Conservation (phyloP, 2,329 filamentous ascomycete genomes). For the Ascochyta pisi region DNA sequence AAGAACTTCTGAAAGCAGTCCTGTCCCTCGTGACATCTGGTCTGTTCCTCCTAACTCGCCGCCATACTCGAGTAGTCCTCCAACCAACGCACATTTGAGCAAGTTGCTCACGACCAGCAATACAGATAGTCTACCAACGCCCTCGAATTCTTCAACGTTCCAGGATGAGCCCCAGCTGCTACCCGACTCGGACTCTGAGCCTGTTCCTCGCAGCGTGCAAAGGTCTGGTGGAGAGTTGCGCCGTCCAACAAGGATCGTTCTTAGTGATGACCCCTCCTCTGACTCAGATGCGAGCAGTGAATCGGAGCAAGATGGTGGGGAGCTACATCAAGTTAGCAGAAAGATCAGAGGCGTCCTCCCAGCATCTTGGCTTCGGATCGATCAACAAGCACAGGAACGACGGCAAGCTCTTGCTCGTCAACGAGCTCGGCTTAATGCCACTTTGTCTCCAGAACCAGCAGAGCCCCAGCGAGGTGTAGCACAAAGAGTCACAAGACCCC, state of each 20-base stretch:
- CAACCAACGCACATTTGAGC: conserved; percentile 10
- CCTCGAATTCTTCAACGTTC: conserved; percentile 41
- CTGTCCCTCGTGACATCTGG: conserved; percentile 38
- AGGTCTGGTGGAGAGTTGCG: conserved; percentile 21
- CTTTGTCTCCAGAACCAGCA: conserved; percentile 29
- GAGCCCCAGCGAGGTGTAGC: conserved; percentile 46
- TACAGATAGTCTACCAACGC: conserved; percentile 37
- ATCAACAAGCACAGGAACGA: conserved; percentile 47
- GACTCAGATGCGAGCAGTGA: conserved; percentile 32
- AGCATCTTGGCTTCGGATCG: conserved; percentile 58
- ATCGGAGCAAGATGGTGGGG: conserved; percentile 40
- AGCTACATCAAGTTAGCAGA: conserved; percentile 46
- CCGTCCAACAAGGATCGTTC: conserved; percentile 22
- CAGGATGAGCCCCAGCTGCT: conserved; percentile 23
- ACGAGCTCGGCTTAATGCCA: conserved; percentile 14
- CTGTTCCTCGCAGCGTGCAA: conserved; percentile 21
- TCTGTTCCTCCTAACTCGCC: conserved; percentile 54
- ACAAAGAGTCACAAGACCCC: conserved; percentile 31
- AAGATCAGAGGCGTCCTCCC: conserved; percentile 58
- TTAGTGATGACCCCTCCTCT: conserved; percentile 31
- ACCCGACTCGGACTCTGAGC: conserved; percentile 33
- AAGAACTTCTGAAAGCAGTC: conserved; percentile 18
- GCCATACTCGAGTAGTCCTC: conserved; percentile 46
- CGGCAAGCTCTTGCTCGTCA: conserved; percentile 27
- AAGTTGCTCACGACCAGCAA: conserved; percentile 13